Percentiles rank a stretch among this genome's conserved stretches.
phyloP scores from a whole-genome alignment of 2,329 filamentous ascomycete species.

The Neurospora crassa region DNA sequence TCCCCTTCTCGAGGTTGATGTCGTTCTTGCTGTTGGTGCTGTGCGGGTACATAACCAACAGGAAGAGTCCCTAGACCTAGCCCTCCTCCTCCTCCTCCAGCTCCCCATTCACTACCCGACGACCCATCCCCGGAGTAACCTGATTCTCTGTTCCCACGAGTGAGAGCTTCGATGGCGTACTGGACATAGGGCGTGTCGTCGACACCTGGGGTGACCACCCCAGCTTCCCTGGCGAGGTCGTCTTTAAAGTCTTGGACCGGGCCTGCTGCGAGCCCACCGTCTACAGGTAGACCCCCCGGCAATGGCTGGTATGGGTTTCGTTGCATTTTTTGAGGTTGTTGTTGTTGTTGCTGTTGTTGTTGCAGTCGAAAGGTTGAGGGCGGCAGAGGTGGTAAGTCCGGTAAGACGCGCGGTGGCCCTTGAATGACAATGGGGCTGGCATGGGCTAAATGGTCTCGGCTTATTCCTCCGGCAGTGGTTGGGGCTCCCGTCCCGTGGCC shows the following conservation, averaged over 20 bases:
- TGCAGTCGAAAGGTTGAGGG: background rate
- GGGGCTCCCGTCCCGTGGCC: background rate
- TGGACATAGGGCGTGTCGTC: conserved; percentile 84
- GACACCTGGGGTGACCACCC: conserved; percentile 60
- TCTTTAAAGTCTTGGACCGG: conserved; percentile 34
- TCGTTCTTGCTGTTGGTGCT: conserved; percentile 1
- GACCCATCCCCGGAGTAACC: conserved; percentile 42
- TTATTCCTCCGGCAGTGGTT: background rate
- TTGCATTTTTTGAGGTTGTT: background rate
- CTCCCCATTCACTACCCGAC: conserved; percentile 27
- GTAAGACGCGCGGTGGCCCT: conserved; percentile 14
- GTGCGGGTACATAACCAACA: conserved; percentile 5
- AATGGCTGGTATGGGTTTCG: background rate
- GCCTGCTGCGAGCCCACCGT: conserved; percentile 2
- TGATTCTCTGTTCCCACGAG: conserved; percentile 55
- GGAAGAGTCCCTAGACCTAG: background rate
- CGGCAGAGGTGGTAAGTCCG: conserved; percentile 12
- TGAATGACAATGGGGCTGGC: conserved; percentile 16
- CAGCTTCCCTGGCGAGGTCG: conserved; percentile 38
- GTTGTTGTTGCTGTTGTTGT: background rate
- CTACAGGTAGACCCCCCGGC: background rate
- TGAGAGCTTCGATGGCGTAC: conserved; percentile 82
- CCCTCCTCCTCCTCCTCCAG: background rate
- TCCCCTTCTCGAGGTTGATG: conserved; percentile 1
- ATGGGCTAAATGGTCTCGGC: conserved; percentile 22